Evolutionary conservation across 2,329 filamentous ascomycete species (phyloP), one percentile per base, ranked within the genome.

Genomic region (Alternaria postmessia): DNA sequence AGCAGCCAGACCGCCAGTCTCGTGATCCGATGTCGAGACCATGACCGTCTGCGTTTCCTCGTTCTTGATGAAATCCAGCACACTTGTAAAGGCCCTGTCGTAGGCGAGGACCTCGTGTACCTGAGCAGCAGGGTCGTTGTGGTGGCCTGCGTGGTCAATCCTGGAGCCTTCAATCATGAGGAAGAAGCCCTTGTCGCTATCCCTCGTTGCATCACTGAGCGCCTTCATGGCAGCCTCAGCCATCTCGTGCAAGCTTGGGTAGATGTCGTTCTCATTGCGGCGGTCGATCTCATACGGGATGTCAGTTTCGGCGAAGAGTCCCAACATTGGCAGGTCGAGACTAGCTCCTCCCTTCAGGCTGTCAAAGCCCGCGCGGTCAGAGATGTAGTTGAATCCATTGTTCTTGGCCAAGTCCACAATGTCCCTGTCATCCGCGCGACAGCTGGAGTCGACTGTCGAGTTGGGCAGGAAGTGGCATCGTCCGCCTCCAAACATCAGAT

Each of bases 151-250:
- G 76, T 99, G 95, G 73, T 99, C 95, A 71, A 99, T 98, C 42
- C 95, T 87, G 71, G 92, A 96, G 5, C 94, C 95, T 79, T 99
- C 95, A 62, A 99, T 96, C 94, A 99, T 97, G 70, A 99, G 84
- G 81, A 99, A 99, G 84, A 98, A 99, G 5, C 95, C 95, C 79
- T 96, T 89, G 42, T 98, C 93, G 63, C 87, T 93, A 73, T 94
- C 84, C 73, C 87, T 84, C 0, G 95, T 97, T 0, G 94, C 95
- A 60, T 89, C 88, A 63, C 91, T 90, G 24, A 99, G 86, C 1
- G 92, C 89, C 14, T 85, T 87, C 63, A 99, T 83, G 1, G 95
- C 94, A 16, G 92, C 92, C 68, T 86, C 85, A 8, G 94, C 88
- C 93, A 97, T 98, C 79, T 97, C 94, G 75, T 91, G 91, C 41